Base-by-base conservation (phyloP, 805 yeast genomes). In the Candida chauliodis region DNA sequence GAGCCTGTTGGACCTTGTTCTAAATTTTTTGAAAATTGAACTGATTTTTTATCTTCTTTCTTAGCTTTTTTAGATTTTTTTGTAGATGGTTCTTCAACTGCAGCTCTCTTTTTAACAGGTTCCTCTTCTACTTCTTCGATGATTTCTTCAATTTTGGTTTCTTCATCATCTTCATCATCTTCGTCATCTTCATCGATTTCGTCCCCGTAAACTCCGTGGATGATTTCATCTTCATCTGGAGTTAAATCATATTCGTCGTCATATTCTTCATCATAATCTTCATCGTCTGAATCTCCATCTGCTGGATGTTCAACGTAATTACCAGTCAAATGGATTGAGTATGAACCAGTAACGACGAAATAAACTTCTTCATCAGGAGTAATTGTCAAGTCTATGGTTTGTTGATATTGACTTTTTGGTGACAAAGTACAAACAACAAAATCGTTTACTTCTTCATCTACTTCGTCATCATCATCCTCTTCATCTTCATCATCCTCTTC, bases 261-360 rank as follows among this genome's bases (percentile, higher is more conserved):
- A 18, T 39, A 25, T 32, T 71, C 76, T 38, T 69, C 73, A 19
- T 74, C 77, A 28, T 71, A 74, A 36, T 73, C 76, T 42, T 72
- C 77, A 38, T 77, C 83, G 36, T 73, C 76, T 42, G 71, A 77
- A 38, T 77, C 83, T 30, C 71, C 78, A 56, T 90, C 96, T 55
- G 80, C 87, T 63, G 98, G 97, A 66, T 90, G 96, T 65, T 86
- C 95, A 58, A 93, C 83, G 69, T 83, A 89, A 81, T 93, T 91
- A 73, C 99, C 99, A 51, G 86, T 74, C 53, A 93, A 71, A 63
- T 91, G 95, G 49, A 93, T 75, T 49, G 95, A 84, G 73, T 89
- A 91, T 19, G 97, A 88, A 58, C 99, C 99, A 45, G 96, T 84
- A 41, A 86, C 97, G 57, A 88, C 95, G 58, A 93, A 93, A 72